Base-by-base conservation (phyloP, 805 yeast species). In the Candida suzukii region DNA sequence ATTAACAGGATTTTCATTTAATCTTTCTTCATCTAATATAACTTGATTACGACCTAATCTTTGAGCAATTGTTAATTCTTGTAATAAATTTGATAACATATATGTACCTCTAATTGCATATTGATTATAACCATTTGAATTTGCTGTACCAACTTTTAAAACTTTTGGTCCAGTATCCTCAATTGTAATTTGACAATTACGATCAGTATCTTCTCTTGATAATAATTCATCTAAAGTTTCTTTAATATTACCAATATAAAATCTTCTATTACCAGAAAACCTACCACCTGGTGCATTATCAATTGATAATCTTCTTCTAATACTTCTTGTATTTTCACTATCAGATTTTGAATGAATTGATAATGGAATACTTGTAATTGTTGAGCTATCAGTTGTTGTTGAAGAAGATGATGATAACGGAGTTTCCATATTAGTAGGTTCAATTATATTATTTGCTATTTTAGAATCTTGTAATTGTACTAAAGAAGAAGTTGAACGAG, bases 81-180 rank as follows among this genome's bases (percentile, higher is more conserved):
- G 96, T 42, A 88, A 68, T 31, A 90, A 63, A 60, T 90, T 90
- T 0, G 93, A 81, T 38, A 88, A 64, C 90, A 84, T 84, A 56
- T 88, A 88, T 0, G 96, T 88, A 3, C 97, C 97, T 44, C 95
- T 67, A 42, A 88, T 72, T 45, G 81, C 85, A 41, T 74, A 74
- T 50, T 76, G 80, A 30, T 76, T 80, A 63, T 64, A 86, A 1
- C 96, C 97, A 52, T 80, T 77, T 3, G 95, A 87, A 56, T 85
- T 84, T 29, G 81, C 87, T 2, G 97, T 87, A 9, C 93, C 93
- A 13, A 86, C 67, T 50, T 76, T 74, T 44, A 85, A 64, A n/a
- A 81, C 87, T 56, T 85, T 85, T 3, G 95, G 93, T 1, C 95
- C 95, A 2, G 76, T 75, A 54, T 86, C 95, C 51, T 85, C 95